Evolutionary conservation across 805 yeast genomes (phyloP).

Genomic region (Yarrowia keelungensis): DNA sequence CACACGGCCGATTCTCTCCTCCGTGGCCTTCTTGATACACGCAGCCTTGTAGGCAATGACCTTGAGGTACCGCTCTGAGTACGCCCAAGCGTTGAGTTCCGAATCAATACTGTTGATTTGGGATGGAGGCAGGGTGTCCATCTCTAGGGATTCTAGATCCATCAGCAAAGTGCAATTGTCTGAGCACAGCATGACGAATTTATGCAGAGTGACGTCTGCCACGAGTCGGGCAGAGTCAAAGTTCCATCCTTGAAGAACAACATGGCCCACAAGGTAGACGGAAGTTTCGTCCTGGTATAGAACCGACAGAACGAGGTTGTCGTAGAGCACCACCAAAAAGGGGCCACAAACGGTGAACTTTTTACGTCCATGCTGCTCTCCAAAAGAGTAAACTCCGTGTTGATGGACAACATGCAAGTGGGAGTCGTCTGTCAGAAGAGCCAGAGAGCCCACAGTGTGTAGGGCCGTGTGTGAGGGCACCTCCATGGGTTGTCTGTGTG

Average conservation of each 20-base stretch:
- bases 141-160: constrained; percentile 27
- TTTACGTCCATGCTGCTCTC: constrained; percentile 23
- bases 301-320: constrained; percentile 15
- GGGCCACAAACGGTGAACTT: constrained; percentile 28
- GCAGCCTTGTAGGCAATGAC: constrained; percentile 29
- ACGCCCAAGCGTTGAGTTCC: constrained; percentile 35
- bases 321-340: constrained; percentile 26
- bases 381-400: constrained; percentile 27
- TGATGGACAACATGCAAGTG: constrained; percentile 33
- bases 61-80: constrained; percentile 32
- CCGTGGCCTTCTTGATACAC: constrained; percentile 24
- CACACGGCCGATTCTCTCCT: constrained; percentile 27
- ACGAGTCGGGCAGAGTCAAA: constrained; percentile 26
- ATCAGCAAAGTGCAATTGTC: constrained; percentile 28
- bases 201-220: constrained; percentile 36
- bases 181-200: constrained; percentile 37
- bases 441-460: constrained; percentile 20
- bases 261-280: constrained; percentile 23
- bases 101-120: constrained; percentile 34
- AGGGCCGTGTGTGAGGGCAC: constrained; percentile 13
- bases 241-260: constrained; percentile 19
- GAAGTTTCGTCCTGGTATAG: constrained; percentile 25
- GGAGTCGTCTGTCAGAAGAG: constrained; percentile 20
- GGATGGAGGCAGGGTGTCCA: constrained; percentile 28
- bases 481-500: constrained; percentile 13